Evolutionary conservation across 495 filamentous ascomycete species (phyloP).

Genomic region (Cryomyces minteri): DNA sequence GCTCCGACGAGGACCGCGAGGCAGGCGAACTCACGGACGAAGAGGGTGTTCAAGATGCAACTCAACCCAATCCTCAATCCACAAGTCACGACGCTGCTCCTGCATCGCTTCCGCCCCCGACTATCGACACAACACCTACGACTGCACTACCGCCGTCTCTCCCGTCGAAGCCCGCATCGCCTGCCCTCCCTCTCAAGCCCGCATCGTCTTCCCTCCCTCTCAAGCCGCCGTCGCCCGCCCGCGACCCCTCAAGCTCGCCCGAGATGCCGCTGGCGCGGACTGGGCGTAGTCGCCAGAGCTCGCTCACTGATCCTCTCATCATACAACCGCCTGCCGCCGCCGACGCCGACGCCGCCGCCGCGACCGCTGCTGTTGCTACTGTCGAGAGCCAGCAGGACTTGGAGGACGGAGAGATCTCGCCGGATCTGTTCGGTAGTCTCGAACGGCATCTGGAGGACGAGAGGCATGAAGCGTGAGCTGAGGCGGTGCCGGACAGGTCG

Average conservation of each 20-base stretch:
- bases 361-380: background rate
- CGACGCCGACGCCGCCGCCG: background rate
- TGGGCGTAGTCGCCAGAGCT: slow-evolving; percentile 16
- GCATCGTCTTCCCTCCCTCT: too few relatives aligned
- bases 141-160: slow-evolving; percentile 1
- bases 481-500: too few relatives aligned
- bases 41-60: background rate
- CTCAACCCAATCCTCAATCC: too few relatives aligned
- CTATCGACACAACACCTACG: background rate
- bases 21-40: background rate
- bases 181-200: too few relatives aligned
- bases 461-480: slow-evolving; percentile 7
- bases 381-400: slow-evolving; percentile 1
- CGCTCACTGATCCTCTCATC: slow-evolving; percentile 7
- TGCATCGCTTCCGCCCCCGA: too few relatives aligned
- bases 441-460: slow-evolving; percentile 19
- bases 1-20: background rate
- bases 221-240: background rate
- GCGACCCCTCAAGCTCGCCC: slow-evolving; percentile 13
- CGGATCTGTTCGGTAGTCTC: slow-evolving; percentile 22
- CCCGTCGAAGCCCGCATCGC: background rate
- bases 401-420: slow-evolving; percentile 17
- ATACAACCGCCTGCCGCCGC: background rate
- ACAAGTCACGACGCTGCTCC: too few relatives aligned
- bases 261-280: slow-evolving; percentile 15